These are phyloP conservation scores for Dichomitus squalens DNA, from an alignment of 1,284 basidiomycete species.

Conservation along the genomic window DNA sequence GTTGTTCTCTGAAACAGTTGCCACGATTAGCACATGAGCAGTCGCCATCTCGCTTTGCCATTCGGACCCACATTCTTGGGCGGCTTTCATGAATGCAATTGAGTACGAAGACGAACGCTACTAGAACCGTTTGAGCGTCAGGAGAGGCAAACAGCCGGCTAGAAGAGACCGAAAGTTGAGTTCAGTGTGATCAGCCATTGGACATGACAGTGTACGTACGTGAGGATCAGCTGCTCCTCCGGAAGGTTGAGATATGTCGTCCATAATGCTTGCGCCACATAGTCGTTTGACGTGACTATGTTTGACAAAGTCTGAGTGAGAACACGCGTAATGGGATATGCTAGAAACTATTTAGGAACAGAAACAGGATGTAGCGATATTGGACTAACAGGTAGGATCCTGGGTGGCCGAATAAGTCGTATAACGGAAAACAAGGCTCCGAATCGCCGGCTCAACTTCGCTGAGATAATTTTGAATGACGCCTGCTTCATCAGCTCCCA, in stretches of 20 bases:
- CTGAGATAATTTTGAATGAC: conserved; percentile 40
- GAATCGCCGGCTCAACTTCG: conserved; percentile 63
- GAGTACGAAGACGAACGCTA: conserved; percentile 69
- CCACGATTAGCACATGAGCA: background rate
- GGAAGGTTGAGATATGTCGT: conserved; percentile 62
- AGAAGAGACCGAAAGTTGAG: conserved; percentile 22
- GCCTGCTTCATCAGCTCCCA: background rate
- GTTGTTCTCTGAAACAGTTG: conserved; percentile 42
- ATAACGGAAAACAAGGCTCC: conserved; percentile 62
- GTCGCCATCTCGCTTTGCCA: background rate
- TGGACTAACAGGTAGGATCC: conserved; percentile 52
- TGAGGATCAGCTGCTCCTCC: conserved; percentile 73
- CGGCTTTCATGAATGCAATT: conserved; percentile 67
- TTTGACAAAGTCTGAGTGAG: conserved; percentile 75
- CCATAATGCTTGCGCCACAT: conserved; percentile 60
- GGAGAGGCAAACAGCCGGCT: conserved; percentile 76
- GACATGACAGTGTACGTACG: conserved; percentile 52
- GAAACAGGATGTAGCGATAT: background rate
- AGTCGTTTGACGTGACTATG: conserved; percentile 68
- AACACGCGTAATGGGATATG: conserved; percentile 55
- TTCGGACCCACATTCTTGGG: conserved; percentile 55
- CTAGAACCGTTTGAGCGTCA: conserved; percentile 62
- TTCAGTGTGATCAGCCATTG: background rate
- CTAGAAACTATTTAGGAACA: conserved; percentile 37
- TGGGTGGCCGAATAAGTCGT: conserved; percentile 68